Evolutionary conservation across 208 protist species (phyloP).

Genomic region (Phytomonas sp.): DNA sequence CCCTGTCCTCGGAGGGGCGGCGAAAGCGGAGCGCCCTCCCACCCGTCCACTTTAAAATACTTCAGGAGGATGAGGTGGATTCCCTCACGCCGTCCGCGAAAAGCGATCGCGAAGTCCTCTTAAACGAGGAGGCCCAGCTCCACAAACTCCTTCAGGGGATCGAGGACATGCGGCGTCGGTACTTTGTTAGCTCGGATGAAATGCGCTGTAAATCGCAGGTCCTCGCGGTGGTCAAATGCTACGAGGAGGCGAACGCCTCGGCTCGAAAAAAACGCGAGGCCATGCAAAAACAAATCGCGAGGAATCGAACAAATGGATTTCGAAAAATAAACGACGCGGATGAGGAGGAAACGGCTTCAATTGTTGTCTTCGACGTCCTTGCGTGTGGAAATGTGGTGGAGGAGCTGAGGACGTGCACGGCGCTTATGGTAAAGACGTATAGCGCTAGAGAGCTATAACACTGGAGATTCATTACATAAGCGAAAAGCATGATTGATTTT

Average conservation of each 20-base stretch:
- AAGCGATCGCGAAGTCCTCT: slow-evolving; percentile 49
- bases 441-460: slow-evolving; percentile 9
- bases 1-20: too few relatives aligned
- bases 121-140: slow-evolving; percentile 48
- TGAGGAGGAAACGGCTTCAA: slow-evolving; percentile 6
- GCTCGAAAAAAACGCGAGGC: not conserved
- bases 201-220: slow-evolving; percentile 60
- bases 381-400: slow-evolving; percentile 41
- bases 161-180: slow-evolving; percentile 66
- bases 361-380: slow-evolving; percentile 30
- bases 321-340: not conserved
- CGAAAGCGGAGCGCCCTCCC: not conserved
- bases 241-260: slow-evolving; percentile 15
- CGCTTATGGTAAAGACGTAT: slow-evolving; percentile 31
- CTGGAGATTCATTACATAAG: not conserved
- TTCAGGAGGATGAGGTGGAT: slow-evolving; percentile 29
- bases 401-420: slow-evolving; percentile 31
- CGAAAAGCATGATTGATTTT: not conserved
- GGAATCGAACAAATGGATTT: slow-evolving; percentile 1
- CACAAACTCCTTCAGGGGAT: slow-evolving; percentile 59
- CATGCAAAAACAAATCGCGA: slow-evolving; percentile 13
- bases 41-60: slow-evolving; percentile 18
- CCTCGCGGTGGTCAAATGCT: slow-evolving; percentile 48
- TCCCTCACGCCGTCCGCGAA: slow-evolving; percentile 32
- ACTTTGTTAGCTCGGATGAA: slow-evolving; percentile 47